phyloP scores from a whole-genome alignment of 805 yeast species.

The Suhomyces canberraensis region DNA sequence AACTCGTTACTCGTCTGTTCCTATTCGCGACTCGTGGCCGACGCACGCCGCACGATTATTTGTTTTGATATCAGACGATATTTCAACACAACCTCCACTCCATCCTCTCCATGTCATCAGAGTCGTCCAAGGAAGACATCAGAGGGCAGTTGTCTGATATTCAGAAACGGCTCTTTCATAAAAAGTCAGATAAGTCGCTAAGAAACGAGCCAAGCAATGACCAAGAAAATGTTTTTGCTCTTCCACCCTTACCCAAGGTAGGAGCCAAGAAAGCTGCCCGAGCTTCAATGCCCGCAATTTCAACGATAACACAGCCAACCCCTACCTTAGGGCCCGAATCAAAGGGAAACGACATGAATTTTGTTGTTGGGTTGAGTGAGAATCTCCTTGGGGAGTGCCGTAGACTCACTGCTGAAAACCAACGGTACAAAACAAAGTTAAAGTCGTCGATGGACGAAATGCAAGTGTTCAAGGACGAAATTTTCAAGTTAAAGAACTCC shows the following conservation, averaged over 20 bases:
- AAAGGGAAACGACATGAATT: conserved; percentile 62
- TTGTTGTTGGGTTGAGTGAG: conserved; percentile 72
- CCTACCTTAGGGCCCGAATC: conserved; percentile 42
- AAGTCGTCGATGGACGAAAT: conserved; percentile 43
- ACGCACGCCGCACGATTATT: too few relatives aligned
- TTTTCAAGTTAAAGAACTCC: conserved; percentile 32
- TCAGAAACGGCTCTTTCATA: conserved; percentile 35
- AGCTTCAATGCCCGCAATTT: conserved; percentile 6
- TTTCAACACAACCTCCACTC: too few relatives aligned
- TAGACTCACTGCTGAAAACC: conserved; percentile 63
- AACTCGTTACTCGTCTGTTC: too few relatives aligned
- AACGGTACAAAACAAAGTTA: conserved; percentile 41
- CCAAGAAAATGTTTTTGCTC: conserved; percentile 15
- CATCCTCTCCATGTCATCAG: too few relatives aligned
- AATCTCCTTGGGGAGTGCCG: conserved; percentile 69
- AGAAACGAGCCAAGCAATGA: conserved; percentile 8
- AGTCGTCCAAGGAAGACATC: conserved; percentile 14
- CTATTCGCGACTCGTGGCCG: too few relatives aligned
- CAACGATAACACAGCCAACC: conserved; percentile 17
- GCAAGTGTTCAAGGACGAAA: conserved; percentile 34
- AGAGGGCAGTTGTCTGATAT: conserved; percentile 40
- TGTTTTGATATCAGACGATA: too few relatives aligned
- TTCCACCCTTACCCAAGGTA: conserved; percentile 10
- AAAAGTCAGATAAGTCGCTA: conserved; percentile 11
- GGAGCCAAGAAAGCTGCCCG: conserved; percentile 4